Conservation (phyloP, 1,284 basidiomycete genomes). For the Earliella scabrosa region DNA sequence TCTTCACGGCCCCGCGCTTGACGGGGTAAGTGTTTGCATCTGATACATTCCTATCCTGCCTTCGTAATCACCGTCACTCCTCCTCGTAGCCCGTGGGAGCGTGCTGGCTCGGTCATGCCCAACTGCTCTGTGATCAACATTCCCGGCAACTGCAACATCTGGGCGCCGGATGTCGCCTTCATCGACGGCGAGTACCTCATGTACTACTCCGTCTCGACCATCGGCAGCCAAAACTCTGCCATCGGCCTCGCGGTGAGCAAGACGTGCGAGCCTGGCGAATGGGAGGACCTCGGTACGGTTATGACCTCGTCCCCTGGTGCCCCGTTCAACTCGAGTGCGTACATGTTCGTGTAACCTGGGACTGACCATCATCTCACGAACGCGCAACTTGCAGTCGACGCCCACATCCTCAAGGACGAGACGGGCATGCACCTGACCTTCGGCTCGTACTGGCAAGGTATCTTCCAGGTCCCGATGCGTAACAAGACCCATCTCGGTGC, state of each 20-base stretch:
- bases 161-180: too few species aligned
- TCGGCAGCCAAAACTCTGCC: conserved; percentile 36
- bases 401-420: too few species aligned
- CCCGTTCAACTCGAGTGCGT: conserved; percentile 34
- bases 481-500: not conserved
- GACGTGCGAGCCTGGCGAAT: conserved; percentile 37
- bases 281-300: conserved; percentile 39
- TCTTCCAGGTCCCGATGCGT: conserved; percentile 7
- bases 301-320: conserved; percentile 32
- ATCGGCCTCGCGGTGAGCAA: conserved; percentile 38
- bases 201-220: conserved; percentile 38
- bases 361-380: too few species aligned
- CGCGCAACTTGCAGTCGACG: too few species aligned
- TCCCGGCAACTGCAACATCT: conserved; percentile 15
- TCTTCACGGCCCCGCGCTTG: conserved; percentile 1
- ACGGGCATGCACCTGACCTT: conserved; percentile 11
- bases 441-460: conserved; percentile 12
- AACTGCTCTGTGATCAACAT: conserved; percentile 12
- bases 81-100: conserved; percentile 12
- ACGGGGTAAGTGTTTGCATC: not conserved
- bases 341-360: too few species aligned
- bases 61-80: too few species aligned
- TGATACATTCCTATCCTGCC: too few species aligned
- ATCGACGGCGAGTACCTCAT: conserved; percentile 30
- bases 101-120: conserved; percentile 16